Conservation (phyloP, 768 basidiomycete species). For the Lanmaoa pseudosensibilis region DNA sequence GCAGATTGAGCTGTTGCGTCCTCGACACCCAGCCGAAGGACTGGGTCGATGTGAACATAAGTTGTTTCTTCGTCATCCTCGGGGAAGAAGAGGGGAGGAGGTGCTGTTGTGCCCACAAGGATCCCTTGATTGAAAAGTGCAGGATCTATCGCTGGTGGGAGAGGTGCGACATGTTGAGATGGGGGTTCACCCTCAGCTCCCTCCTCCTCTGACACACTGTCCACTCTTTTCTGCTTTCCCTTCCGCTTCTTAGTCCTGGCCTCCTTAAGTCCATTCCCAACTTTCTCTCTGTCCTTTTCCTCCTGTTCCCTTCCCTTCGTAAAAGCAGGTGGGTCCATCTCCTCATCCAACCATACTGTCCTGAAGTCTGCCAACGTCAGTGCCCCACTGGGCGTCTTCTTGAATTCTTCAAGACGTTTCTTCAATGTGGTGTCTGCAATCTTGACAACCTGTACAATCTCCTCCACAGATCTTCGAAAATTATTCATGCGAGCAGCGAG, state of each 20-base stretch:
- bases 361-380: slow-evolving; percentile 89
- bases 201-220: slow-evolving; percentile 38
- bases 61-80: slow-evolving; percentile 42
- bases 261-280: slow-evolving; percentile 34
- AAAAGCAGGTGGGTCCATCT: slow-evolving; percentile 90
- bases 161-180: slow-evolving; percentile 20
- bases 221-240: slow-evolving; percentile 43
- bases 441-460: slow-evolving; percentile 98
- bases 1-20: slow-evolving; percentile 17
- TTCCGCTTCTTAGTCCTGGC: slow-evolving; percentile 30
- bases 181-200: slow-evolving; percentile 12
- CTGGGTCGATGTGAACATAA: slow-evolving; percentile 56
- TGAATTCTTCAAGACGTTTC: slow-evolving; percentile 95
- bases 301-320: slow-evolving; percentile 74
- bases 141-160: slow-evolving; percentile 48
- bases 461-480: slow-evolving; percentile 87
- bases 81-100: slow-evolving; percentile 44
- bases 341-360: slow-evolving; percentile 87
- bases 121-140: slow-evolving; percentile 66
- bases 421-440: slow-evolving; percentile 94
- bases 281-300: slow-evolving; percentile 49
- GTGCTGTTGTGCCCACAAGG: slow-evolving; percentile 50
- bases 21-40: slow-evolving; percentile 38
- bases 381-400: slow-evolving; percentile 79
- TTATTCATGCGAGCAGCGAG: slow-evolving; percentile 99